Base-by-base conservation (phyloP, 306 rosid species). In the Quercus cerris region DNA sequence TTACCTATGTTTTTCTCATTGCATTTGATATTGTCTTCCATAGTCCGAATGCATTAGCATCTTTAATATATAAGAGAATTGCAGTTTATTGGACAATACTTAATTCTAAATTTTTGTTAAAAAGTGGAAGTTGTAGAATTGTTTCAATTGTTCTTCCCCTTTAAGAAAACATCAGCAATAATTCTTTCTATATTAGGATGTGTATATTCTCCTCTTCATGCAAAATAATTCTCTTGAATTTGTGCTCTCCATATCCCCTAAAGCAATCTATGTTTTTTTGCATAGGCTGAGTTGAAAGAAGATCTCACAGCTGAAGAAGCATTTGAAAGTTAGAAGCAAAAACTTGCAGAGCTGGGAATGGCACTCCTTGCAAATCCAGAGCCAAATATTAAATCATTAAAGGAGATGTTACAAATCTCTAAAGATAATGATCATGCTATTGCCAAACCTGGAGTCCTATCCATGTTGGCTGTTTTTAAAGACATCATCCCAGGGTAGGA, bases 331-430 rank as follows among this genome's bases (percentile, higher is more conserved):
- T 90, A 95, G 89, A 95, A 90, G 89, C 69, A 77, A 74, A 93
- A 89, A 81, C 93, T 95, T 85, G 99, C 99, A 30, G 99, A 95
- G 88, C 88, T 93, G 77, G 99, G 99, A 84, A 88, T 82, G 77
- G 87, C 89, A 25, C 83, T 95, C 81, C 94, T 90, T 67, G 74
- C 90, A 49, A 92, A 95, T 85, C 98, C 99, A 52, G 95, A 93
- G 78, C 86, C 97, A 73, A 95, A 93, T 84, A 91, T 95, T 77
- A 93, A 89, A 76, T 85, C 83, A 73, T 80, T 95, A 85, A 93
- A 90, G 83, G 99, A 95, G 55, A 86, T 93, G 86, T 67, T 95
- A 46, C 98, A 89, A 75, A 70, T 95, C 22, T 85, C 89, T 76
- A 91, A 84, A 78, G 97, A 93, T 61, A 85, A 70, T 6, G 89